A percentile compares a stretch with the other conserved stretches of the same genome.
Conservation (phyloP, 768 basidiomycete species). For the Cytidiella melzeri region DNA sequence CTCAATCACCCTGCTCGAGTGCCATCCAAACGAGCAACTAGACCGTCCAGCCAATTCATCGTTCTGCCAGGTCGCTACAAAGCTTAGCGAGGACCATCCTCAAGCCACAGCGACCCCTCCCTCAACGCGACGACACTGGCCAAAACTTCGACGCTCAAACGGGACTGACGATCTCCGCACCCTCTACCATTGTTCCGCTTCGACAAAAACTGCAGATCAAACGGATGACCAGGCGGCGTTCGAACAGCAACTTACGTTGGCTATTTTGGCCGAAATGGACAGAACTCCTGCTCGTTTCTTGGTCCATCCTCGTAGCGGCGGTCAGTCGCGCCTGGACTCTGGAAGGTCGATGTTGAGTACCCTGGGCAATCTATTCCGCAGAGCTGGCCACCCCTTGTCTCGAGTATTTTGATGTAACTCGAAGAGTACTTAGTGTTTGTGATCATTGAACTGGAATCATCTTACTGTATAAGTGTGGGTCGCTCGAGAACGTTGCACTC, state of each 20-base stretch:
- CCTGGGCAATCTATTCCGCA: background rate
- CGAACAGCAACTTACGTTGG: constrained; percentile 8
- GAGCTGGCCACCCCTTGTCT: background rate
- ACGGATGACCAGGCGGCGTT: background rate
- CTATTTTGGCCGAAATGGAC: constrained; percentile 10
- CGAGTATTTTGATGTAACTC: background rate
- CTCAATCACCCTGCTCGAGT: too few relatives aligned
- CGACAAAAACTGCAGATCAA: background rate
- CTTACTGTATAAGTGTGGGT: too few relatives aligned
- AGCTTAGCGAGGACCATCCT: too few relatives aligned
- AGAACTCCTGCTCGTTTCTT: background rate
- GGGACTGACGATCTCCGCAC: background rate
- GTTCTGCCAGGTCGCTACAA: too few relatives aligned
- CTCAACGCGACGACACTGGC: background rate
- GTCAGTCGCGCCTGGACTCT: background rate
- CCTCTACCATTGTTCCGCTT: background rate
- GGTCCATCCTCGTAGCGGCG: background rate
- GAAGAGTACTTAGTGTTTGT: too few relatives aligned
- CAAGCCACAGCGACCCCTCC: background rate
- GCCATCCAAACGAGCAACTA: too few relatives aligned
- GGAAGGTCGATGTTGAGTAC: background rate
- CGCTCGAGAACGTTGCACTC: too few relatives aligned
- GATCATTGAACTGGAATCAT: too few relatives aligned
- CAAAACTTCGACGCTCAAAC: background rate
- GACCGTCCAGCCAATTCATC: too few relatives aligned